Base-by-base conservation (phyloP, 306 rosid genomes). In the Vigna hirtella region DNA sequence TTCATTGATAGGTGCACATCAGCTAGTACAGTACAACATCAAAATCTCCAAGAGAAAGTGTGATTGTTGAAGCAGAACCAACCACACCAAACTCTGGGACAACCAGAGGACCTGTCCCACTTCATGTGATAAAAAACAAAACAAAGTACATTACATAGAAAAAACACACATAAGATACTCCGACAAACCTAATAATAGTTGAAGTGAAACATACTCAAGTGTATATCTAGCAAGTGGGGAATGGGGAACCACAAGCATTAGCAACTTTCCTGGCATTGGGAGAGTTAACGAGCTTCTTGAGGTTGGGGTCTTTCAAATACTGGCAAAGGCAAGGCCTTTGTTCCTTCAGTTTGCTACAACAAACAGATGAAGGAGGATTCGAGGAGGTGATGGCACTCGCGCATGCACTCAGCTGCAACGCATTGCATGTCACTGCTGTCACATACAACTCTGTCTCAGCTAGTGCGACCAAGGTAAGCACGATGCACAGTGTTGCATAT, bases 321-420 rank as follows among this genome's bases (percentile, higher is more conserved):
- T 82, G 71, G 82, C 93, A 89, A 77, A 89, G 89, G 79, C 93
- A 87, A 61, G 89, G 85, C 79, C 81, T 85, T 56, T 87, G 91
- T 59, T 89, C 84, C 79, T 77, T 87, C 43, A 87, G 49, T 70
- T 85, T 87, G 12, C 73, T 67, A 72, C 93, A 89, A 36, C 93
- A 89, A 1, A 43, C 49, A 9, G 79, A 22, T 1, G 91, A 50
- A 8, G 89, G 88, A 57, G 84, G 82, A 56, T 2, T 83, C 0
- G 85, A 65, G 1, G 89, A 58, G 10, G 70, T 87, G 50, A 89
- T 81, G 36, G 93, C 84, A 0, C 78, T 80, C 0, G 79, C 85
- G 50, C 88, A 89, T 20, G 91, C 77, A 62, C 84, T 82, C 65
- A 89, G 80, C 79, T 85, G 81, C 57, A 79, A 16, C 12, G 87